These are phyloP conservation scores for Diddensiella santjacobensis DNA, from an alignment of 805 yeast genomes.

Conservation along the genomic window DNA sequence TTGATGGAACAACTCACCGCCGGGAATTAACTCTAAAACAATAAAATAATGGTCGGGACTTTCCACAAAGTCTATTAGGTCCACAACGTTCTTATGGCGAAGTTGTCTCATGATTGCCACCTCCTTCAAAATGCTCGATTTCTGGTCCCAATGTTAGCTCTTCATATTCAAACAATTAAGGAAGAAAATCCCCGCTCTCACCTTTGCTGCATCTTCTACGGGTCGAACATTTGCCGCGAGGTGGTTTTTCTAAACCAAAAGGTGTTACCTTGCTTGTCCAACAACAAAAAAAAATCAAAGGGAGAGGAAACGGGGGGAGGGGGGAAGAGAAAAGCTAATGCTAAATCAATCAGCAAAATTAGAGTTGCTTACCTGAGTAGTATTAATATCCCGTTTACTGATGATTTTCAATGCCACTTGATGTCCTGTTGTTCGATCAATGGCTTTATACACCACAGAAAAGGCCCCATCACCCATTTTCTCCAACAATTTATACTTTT, in stretches of 20 bases:
- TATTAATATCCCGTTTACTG: constrained; percentile 49
- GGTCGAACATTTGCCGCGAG: constrained; percentile 1
- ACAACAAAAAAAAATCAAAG: not conserved
- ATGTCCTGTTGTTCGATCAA: constrained; percentile 41
- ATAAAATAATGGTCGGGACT: constrained; percentile 53
- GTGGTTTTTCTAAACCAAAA: constrained; percentile 5
- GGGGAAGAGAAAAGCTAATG: not conserved
- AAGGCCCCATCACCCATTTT: constrained; percentile 75
- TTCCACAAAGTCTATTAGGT: constrained; percentile 52
- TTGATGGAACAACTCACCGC: constrained; percentile 80
- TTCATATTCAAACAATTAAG: constrained; percentile 1
- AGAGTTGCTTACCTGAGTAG: constrained; percentile 31
- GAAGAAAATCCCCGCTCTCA: constrained; percentile 1
- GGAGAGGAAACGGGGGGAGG: not conserved
- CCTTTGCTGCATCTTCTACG: constrained; percentile 9
- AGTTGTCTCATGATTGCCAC: constrained; percentile 67
- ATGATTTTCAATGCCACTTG: constrained; percentile 75
- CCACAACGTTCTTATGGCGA: constrained; percentile 57
- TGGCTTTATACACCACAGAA: constrained; percentile 75
- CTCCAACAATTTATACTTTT: constrained; percentile 34
- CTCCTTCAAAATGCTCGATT: constrained; percentile 61
- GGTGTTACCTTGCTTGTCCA: constrained; percentile 1
- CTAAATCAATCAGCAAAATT: not conserved
- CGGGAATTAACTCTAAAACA: constrained; percentile 63
- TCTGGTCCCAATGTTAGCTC: constrained; percentile 16